A percentile compares a stretch with the other conserved stretches of the same genome.
phyloP scores from a whole-genome alignment of 2,329 filamentous ascomycete genomes.

The Allantophomopsis lycopodina region DNA sequence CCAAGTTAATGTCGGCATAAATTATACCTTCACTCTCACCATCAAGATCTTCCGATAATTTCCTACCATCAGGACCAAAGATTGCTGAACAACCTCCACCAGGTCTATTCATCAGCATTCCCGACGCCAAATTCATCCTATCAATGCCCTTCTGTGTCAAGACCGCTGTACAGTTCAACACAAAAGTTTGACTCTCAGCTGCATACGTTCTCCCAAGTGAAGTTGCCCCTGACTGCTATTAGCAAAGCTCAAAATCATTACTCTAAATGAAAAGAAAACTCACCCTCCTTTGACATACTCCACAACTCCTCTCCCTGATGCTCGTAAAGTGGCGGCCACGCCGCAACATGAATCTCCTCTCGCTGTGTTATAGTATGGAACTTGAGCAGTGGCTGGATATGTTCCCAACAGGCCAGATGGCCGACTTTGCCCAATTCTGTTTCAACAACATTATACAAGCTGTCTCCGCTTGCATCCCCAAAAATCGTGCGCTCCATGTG shows the following conservation, averaged over 20 bases:
- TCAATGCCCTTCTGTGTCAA: no score
- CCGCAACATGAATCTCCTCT: constrained; percentile 14
- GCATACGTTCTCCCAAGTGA: no score
- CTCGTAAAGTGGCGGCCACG: constrained; percentile 11
- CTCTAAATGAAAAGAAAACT: no score
- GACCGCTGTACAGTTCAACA: no score
- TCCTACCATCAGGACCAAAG: constrained; percentile 16
- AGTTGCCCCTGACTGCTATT: no score
- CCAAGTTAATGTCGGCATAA: constrained; percentile 22
- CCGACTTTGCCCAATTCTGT: constrained; percentile 1
- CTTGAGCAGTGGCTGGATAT: constrained; percentile 4
- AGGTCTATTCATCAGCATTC: constrained; percentile 1
- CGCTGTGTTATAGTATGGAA: constrained; percentile 13
- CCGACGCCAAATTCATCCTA: no score
- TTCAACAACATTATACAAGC: constrained; percentile 1
- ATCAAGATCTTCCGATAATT: constrained; percentile 13
- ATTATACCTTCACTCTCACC: constrained; percentile 20
- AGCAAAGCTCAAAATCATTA: no score
- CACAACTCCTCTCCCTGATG: no score
- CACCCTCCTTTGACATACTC: no score
- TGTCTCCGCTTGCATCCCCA: constrained; percentile 2
- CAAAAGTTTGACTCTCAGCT: no score
- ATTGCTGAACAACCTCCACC: constrained; percentile 18
- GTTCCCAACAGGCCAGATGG: constrained; percentile 2
- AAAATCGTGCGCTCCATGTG: constrained; percentile 25